Percentiles rank a stretch among this genome's conserved stretches.
Conservation (phyloP, 2,329 filamentous ascomycete species). For the Ceratocystiopsis brevicomis region DNA sequence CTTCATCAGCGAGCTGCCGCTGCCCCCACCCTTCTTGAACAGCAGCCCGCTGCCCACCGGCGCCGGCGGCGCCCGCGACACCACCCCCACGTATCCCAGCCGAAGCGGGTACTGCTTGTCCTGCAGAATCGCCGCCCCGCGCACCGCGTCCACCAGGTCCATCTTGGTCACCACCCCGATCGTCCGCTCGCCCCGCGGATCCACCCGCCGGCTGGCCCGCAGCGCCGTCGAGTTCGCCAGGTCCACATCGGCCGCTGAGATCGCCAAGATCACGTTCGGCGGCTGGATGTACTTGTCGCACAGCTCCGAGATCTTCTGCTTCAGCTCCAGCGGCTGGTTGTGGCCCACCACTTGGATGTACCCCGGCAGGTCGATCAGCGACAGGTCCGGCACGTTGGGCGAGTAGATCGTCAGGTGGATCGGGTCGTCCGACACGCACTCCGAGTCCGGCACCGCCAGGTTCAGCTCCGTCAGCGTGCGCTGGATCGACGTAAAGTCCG, state of each 20-base stretch:
- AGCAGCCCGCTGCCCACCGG: conserved; percentile 31
- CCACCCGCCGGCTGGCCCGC: conserved; percentile 73
- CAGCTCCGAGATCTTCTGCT: conserved; percentile 86
- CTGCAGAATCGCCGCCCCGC: conserved; percentile 59
- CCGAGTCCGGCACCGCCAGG: conserved; percentile 68
- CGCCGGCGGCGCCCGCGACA: conserved; percentile 57
- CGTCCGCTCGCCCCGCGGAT: conserved; percentile 83
- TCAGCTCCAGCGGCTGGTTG: conserved; percentile 77
- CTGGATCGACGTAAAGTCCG: conserved; percentile 83
- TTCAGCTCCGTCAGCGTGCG: conserved; percentile 90
- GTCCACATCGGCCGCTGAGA: conserved; percentile 94
- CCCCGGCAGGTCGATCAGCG: conserved; percentile 85
- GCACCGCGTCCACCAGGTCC: conserved; percentile 76
- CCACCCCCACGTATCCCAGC: conserved; percentile 91
- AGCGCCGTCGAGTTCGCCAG: conserved; percentile 89
- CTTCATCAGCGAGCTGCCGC: conserved; percentile 34
- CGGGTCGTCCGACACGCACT: conserved; percentile 91
- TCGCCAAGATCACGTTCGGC: conserved; percentile 90
- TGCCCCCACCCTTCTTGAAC: conserved; percentile 50
- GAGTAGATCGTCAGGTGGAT: conserved; percentile 94
- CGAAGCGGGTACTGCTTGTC: conserved; percentile 88
- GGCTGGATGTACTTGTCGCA: conserved; percentile 97
- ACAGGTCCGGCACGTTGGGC: conserved; percentile 84
- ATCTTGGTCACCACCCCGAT: conserved; percentile 99
- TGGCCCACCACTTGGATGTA: conserved; percentile 92